A percentile compares a stretch with the other conserved stretches of the same genome.
Conservation (phyloP, 495 filamentous ascomycete genomes). For the Daldinia vernicosa region DNA sequence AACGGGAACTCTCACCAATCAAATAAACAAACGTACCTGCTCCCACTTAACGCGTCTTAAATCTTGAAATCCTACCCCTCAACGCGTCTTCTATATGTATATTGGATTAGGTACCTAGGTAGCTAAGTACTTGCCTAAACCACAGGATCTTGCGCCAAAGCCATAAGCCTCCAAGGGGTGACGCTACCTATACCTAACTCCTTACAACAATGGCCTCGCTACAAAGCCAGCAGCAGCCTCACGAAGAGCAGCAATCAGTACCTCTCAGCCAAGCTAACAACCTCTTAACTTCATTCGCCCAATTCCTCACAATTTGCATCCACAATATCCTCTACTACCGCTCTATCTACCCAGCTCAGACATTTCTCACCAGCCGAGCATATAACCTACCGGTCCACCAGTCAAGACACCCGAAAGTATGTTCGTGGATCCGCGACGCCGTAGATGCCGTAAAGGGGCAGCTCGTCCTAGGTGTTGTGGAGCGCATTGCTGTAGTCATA, state of each 20-base stretch:
- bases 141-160: not conserved
- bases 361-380: slow-evolving; percentile 82
- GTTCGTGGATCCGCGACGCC: slow-evolving; percentile 88
- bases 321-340: slow-evolving; percentile 95
- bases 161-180: not conserved
- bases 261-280: slow-evolving; percentile 48
- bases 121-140: not conserved
- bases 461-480: slow-evolving; percentile 72
- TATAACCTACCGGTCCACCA: slow-evolving; percentile 93
- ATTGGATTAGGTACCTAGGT: too few species aligned
- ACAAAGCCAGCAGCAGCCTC: slow-evolving; percentile 22
- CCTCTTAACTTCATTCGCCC: slow-evolving; percentile 68
- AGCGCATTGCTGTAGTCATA: slow-evolving; percentile 78
- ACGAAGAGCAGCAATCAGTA: slow-evolving; percentile 35
- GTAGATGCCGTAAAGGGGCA: slow-evolving; percentile 78
- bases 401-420: slow-evolving; percentile 88
- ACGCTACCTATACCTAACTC: not conserved
- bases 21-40: not conserved
- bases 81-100: slow-evolving; percentile 17
- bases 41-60: slow-evolving; percentile 29
- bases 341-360: slow-evolving; percentile 77
- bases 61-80: slow-evolving; percentile 21
- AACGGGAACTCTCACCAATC: not conserved
- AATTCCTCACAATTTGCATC: slow-evolving; percentile 87
- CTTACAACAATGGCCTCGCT: slow-evolving; percentile 1